Evolutionary conservation across 2,329 filamentous ascomycete species (phyloP).

Genomic region (Metarhizium guizhouense): DNA sequence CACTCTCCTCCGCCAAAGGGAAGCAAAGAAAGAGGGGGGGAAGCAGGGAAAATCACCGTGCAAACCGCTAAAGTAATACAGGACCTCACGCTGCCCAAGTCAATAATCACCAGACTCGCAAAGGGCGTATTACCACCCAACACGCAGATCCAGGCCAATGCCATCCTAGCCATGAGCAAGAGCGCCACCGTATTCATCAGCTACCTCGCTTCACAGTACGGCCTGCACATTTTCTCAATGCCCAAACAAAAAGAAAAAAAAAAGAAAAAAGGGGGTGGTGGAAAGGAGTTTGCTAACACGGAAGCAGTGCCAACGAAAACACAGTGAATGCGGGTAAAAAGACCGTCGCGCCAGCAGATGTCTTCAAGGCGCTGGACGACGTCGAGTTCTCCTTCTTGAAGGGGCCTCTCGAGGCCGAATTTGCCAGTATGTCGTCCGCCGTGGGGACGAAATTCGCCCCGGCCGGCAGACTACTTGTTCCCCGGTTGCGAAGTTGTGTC

Average conservation of each 20-base stretch:
- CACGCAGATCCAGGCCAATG: constrained; percentile 77
- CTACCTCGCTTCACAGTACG: constrained; percentile 67
- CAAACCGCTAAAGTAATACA: constrained; percentile 19
- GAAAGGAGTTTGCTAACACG: background rate
- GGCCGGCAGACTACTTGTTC: background rate
- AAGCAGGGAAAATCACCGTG: background rate
- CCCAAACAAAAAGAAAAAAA: too few species aligned
- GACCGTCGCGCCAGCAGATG: constrained; percentile 67
- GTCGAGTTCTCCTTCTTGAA: constrained; percentile 68
- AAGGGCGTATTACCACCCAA: constrained; percentile 74
- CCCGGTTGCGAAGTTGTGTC: too few species aligned
- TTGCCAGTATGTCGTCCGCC: constrained; percentile 50
- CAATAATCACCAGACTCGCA: constrained; percentile 69
- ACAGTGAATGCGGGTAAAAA: constrained; percentile 62
- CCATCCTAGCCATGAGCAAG: constrained; percentile 69
- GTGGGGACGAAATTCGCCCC: too few species aligned
- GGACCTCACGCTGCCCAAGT: constrained; percentile 72
- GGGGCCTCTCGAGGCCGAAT: constrained; percentile 61
- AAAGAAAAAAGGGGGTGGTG: too few species aligned
- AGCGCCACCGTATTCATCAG: constrained; percentile 78
- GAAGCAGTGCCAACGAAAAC: constrained; percentile 59
- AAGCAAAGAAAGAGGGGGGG: background rate
- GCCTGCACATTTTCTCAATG: background rate
- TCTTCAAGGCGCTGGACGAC: constrained; percentile 69
- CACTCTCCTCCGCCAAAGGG: too few species aligned